Percentiles rank a stretch among this genome's conserved stretches.
These are phyloP conservation scores for Sarocladium strictum DNA, from an alignment of 2,329 filamentous ascomycete species.

Conservation along the genomic window DNA sequence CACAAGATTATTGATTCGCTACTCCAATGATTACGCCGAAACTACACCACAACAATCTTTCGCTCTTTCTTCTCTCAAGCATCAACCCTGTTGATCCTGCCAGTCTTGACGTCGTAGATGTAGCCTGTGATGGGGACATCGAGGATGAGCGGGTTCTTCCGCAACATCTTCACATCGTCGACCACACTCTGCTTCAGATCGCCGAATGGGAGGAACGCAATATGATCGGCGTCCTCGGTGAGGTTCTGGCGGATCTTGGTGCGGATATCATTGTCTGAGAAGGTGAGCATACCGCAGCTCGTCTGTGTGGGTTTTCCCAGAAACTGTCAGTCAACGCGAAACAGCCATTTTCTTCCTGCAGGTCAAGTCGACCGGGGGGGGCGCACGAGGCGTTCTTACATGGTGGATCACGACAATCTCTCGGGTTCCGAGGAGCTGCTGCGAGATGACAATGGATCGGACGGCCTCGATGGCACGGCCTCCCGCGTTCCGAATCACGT, in stretches of 20 bases:
- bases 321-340: too few species aligned
- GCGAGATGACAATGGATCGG: constrained; percentile 69
- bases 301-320: constrained; percentile 19
- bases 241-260: constrained; percentile 54
- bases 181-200: constrained; percentile 58
- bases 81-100: constrained; percentile 37
- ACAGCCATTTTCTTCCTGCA: too few species aligned
- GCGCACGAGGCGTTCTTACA: constrained; percentile 20
- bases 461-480: constrained; percentile 62
- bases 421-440: constrained; percentile 70
- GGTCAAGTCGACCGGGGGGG: too few species aligned
- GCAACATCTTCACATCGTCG: constrained; percentile 61
- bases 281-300: constrained; percentile 57
- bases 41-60: not conserved
- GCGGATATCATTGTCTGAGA: constrained; percentile 53
- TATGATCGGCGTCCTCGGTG: constrained; percentile 39
- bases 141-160: constrained; percentile 52
- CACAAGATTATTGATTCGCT: not conserved
- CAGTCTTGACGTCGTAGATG: constrained; percentile 73
- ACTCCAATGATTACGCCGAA: not conserved
- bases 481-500: constrained; percentile 71
- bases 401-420: constrained; percentile 74
- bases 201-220: constrained; percentile 62
- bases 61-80: not conserved
- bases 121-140: constrained; percentile 50